Percentiles rank a stretch among this genome's conserved stretches.
Conservation (phyloP, 768 basidiomycete genomes). For the Lanmaoa pseudosensibilis region DNA sequence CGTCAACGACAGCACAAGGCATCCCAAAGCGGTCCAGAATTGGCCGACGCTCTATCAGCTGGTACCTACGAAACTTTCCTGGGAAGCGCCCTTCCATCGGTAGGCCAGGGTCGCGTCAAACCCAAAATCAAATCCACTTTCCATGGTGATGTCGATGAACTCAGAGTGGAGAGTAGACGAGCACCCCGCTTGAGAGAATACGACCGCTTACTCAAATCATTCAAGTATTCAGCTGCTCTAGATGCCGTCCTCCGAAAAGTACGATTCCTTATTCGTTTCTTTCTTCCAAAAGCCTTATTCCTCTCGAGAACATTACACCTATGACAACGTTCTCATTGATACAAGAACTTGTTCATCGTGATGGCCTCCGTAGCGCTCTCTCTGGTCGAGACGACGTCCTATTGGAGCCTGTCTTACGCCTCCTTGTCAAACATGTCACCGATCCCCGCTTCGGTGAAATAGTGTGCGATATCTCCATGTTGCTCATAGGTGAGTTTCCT, state of each 20-base stretch:
- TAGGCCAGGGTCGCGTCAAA: constrained; percentile 57
- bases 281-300: background rate
- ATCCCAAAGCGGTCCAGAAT: constrained; percentile 47
- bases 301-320: constrained; percentile 73
- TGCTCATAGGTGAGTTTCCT: constrained; percentile 74
- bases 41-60: constrained; percentile 43
- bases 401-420: constrained; percentile 85
- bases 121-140: constrained; percentile 49
- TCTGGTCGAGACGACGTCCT: constrained; percentile 91
- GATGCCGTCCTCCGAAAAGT: constrained; percentile 90
- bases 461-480: constrained; percentile 73
- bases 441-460: constrained; percentile 93
- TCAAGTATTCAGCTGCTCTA: constrained; percentile 92
- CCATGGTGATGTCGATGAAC: constrained; percentile 67
- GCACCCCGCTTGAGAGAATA: constrained; percentile 78
- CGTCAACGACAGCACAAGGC: constrained; percentile 81
- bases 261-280: constrained; percentile 9
- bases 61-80: constrained; percentile 71
- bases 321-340: constrained; percentile 86
- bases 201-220: constrained; percentile 84
- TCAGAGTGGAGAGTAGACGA: constrained; percentile 71
- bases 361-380: constrained; percentile 83
- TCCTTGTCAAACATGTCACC: constrained; percentile 79
- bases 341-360: constrained; percentile 89
- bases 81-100: constrained; percentile 48